Evolutionary conservation across 768 basidiomycete species (phyloP).

Genomic region (Rhodosporidiobolus odoratus): DNA sequence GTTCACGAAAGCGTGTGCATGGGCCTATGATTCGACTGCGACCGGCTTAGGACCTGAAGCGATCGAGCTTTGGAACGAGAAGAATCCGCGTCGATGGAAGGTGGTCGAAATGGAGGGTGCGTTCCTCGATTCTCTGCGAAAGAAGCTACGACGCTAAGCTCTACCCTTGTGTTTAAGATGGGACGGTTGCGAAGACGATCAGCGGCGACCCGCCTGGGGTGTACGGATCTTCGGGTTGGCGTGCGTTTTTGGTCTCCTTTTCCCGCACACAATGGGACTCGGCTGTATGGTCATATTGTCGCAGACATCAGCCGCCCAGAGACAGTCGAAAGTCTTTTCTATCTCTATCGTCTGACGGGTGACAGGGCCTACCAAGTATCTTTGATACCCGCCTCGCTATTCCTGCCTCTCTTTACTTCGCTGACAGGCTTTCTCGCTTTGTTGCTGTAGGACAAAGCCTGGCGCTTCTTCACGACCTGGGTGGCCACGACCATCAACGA

Average conservation of each 20-base stretch:
- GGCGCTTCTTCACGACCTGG: slow-evolving; percentile 47
- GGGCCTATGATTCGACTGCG: slow-evolving; percentile 39
- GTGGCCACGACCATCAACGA: slow-evolving; percentile 37
- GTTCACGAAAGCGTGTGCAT: slow-evolving; percentile 47
- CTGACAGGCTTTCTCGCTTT: not conserved
- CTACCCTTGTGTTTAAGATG: not conserved
- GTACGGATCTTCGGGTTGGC: slow-evolving; percentile 5
- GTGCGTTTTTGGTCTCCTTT: not conserved
- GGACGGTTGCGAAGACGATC: not conserved
- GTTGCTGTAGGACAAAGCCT: slow-evolving; percentile 45
- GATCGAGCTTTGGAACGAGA: slow-evolving; percentile 24
- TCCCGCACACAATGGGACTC: not conserved
- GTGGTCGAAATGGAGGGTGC: not conserved
- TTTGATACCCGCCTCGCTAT: not conserved
- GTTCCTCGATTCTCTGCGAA: not conserved
- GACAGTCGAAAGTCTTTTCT: slow-evolving; percentile 48
- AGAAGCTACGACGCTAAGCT: not conserved
- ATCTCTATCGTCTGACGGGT: slow-evolving; percentile 48
- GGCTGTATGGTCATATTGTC: not conserved
- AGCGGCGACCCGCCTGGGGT: slow-evolving; percentile 41
- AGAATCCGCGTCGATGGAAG: slow-evolving; percentile 3
- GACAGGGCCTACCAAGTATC: slow-evolving; percentile 49
- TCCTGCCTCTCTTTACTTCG: not conserved
- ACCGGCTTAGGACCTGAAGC: slow-evolving; percentile 36
- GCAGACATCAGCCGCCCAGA: slow-evolving; percentile 48